Conservation (phyloP, 352 stramenopile species). For the Phytophthora hibernalis region DNA sequence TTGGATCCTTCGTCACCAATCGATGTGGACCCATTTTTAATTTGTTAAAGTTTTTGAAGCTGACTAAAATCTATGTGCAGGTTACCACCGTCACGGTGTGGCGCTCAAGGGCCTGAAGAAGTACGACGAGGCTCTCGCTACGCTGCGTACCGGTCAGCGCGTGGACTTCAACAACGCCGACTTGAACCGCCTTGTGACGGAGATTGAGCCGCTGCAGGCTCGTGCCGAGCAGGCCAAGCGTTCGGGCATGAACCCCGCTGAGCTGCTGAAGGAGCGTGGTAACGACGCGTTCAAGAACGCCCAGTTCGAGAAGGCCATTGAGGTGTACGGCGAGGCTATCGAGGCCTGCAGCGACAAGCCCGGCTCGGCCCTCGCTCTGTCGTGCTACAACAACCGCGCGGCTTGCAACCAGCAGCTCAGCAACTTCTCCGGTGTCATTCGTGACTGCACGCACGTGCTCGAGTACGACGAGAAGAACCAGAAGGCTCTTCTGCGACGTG, state of each 20-base stretch:
- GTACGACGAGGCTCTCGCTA: slow-evolving; percentile 82
- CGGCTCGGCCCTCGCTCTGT: slow-evolving; percentile 85
- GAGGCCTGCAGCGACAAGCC: slow-evolving; percentile 78
- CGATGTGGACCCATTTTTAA: slow-evolving; percentile 18
- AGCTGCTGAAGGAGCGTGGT: slow-evolving; percentile 94
- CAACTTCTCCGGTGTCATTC: slow-evolving; percentile 96
- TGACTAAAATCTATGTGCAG: slow-evolving; percentile 36
- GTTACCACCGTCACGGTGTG: slow-evolving; percentile 94
- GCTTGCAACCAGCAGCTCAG: slow-evolving; percentile 98
- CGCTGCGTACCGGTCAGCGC: slow-evolving; percentile 73
- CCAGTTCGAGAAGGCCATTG: slow-evolving; percentile 92
- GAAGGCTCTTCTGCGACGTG: slow-evolving; percentile 95
- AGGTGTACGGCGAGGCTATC: slow-evolving; percentile 94
- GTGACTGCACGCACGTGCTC: slow-evolving; percentile 95
- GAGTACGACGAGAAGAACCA: slow-evolving; percentile 95
- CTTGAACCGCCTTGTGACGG: slow-evolving; percentile 79
- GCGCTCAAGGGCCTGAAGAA: slow-evolving; percentile 90
- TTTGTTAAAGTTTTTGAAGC: slow-evolving; percentile 11
- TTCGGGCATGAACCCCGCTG: slow-evolving; percentile 77
- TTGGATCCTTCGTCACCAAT: not conserved
- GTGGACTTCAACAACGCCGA: slow-evolving; percentile 90
- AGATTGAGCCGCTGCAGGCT: slow-evolving; percentile 85
- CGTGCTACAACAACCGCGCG: slow-evolving; percentile 95
- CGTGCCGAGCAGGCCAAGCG: slow-evolving; percentile 69
- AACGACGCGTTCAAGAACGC: slow-evolving; percentile 94